Evolutionary conservation across 179 eudicot species (phyloP), one percentile per base, ranked within the genome.

Genomic region (Amaranthus tricolor): DNA sequence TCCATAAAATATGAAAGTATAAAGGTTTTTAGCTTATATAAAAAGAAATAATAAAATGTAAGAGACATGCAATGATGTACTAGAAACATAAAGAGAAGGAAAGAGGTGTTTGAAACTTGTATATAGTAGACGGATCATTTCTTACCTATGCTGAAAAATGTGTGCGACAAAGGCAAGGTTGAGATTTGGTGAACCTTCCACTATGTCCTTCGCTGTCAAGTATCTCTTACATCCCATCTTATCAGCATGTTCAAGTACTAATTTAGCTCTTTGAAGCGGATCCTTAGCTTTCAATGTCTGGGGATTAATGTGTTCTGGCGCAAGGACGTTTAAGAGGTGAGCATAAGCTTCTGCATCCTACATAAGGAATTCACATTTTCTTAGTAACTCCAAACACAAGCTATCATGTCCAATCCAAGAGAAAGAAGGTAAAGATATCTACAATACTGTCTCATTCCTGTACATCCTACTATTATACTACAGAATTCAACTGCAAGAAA

Each of bases 151-250:
- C 88, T 95, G 98, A 78, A 95, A 95, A 77, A 95, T 84, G 76
- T 93, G 99, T 54, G 99, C 99, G 79, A 93, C 98, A 84, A 95
- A 95, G 73, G 98, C 98, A 82, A 95, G 98, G 76, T 95, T 95
- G 74, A 95, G 92, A 82, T 93, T 95, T 70, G 97, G 98, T 73
- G 96, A 95, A 66, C 99, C 99, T 81, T 95, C 99, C 49, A 93
- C 97, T 76, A 95, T 95, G 83, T 95, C 99, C 81, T 87, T 93
- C 60, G 99, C 93, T 68, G 98, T 95, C 82, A 95, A 83, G 84
- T 95, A 95, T 89, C 99, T 87, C 82, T 93, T 95, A 83, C 99
- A 95, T 16, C 99, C 99, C 99, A 95, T 95, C 83, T 82, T 95
- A 81, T 93, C 99, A 56, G 99, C 98, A 83, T 95, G 99, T 79